Percentiles rank a stretch among this genome's conserved stretches.
Evolutionary conservation across 2,329 filamentous ascomycete genomes (phyloP).

Genomic region (Fusarium clavum): DNA sequence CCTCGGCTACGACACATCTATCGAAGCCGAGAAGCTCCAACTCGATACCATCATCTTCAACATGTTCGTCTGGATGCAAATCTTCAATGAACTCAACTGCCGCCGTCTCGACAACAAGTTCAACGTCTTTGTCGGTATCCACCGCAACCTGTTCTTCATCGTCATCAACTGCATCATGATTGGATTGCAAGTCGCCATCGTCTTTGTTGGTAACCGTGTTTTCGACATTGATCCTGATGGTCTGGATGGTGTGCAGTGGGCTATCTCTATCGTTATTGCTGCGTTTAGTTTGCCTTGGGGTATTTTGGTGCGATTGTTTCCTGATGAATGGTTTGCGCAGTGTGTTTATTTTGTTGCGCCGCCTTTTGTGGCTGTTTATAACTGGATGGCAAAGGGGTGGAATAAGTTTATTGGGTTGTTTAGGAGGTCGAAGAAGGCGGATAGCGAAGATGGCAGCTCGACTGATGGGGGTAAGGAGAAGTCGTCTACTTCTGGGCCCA

Average conservation of each 20-base stretch:
- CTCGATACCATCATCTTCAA: conserved; percentile 92
- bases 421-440: not conserved
- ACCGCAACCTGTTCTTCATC: conserved; percentile 88
- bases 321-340: conserved; percentile 26
- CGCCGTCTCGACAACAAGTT: conserved; percentile 93
- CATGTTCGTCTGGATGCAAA: conserved; percentile 99
- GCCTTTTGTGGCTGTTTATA: conserved; percentile 12
- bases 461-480: conserved; percentile 1
- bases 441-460: not conserved
- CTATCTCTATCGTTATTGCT: conserved; percentile 75
- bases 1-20: conserved; percentile 42
- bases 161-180: conserved; percentile 88
- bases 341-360: conserved; percentile 9
- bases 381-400: not conserved
- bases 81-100: conserved; percentile 84
- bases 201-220: conserved; percentile 84
- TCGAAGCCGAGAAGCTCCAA: conserved; percentile 62
- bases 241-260: conserved; percentile 84
- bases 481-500: not conserved
- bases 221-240: conserved; percentile 75
- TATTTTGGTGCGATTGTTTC: conserved; percentile 10
- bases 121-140: conserved; percentile 93
- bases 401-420: not conserved
- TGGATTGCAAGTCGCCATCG: conserved; percentile 87
- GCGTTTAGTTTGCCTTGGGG: conserved; percentile 24